Base-by-base conservation (phyloP, 352 stramenopile species). In the Saprolegnia diclina region DNA sequence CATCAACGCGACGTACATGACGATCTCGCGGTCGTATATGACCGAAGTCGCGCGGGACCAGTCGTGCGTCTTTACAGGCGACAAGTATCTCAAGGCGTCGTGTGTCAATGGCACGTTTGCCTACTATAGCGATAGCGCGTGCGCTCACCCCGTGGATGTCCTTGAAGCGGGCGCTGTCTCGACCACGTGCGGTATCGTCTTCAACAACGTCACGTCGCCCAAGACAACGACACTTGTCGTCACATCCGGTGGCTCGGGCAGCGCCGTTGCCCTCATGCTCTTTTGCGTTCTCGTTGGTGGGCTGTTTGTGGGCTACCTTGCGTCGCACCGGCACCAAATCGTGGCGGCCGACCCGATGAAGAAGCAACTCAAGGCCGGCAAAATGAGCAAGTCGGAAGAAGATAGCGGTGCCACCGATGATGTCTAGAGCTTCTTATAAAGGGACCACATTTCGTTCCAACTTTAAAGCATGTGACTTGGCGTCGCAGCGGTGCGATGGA, bases 1-100 rank as follows among this genome's bases (percentile, higher is more conserved):
- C 35, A 16, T 59, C 52, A 59, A 59, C 35, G 24, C 11, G 13
- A 59, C 52, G 24, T 59, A 59, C 52, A 59, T 59, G 52, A 59
- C 52, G 11, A 59, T 59, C 19, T 14, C 52, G n/a, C 52, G 52
- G 19, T 42, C 52, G 3, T 59, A 59, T 10, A 59, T 59, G 52
- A 59, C 52, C 13, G 52, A 59, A 59, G 52, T 59, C 35, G 52
- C 13, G 9, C 35, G 11, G 13, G 52, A 59, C 35, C 13, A 24
- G 3, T 4, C 35, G 3, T 59, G 52, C 35, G 52, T 59, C 11
- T 59, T 59, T 24, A 40, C 35, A 10, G 52, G 52, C 35, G 52
- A 59, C 35, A 59, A 59, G 19, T 59, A 59, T 9, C 52, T 59
- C n/a, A 2, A 59, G 11, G 13, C 52, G 7, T 26, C 13, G 24